Percentiles rank a stretch among this genome's conserved stretches.
Evolutionary conservation across 768 basidiomycete genomes (phyloP).

Genomic region (Agaricus blazei): DNA sequence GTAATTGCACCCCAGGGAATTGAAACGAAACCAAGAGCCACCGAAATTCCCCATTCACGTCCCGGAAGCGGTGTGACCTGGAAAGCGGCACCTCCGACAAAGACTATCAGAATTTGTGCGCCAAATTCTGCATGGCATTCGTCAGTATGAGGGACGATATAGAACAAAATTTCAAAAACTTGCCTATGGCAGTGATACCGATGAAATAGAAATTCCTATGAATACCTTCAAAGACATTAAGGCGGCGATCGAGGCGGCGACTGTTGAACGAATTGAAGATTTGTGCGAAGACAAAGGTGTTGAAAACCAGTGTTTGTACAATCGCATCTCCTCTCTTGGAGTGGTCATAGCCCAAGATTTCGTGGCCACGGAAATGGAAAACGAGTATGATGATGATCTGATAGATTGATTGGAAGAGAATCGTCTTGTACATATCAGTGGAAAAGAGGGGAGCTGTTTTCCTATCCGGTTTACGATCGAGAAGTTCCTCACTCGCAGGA

Average conservation of each 20-base stretch:
- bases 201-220: slow-evolving; percentile 80
- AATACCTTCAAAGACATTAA: slow-evolving; percentile 89
- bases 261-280: slow-evolving; percentile 96
- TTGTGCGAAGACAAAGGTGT: slow-evolving; percentile 96
- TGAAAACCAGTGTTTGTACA: slow-evolving; percentile 90
- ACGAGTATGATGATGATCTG: slow-evolving; percentile 80
- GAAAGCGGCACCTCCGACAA: slow-evolving; percentile 89
- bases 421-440: slow-evolving; percentile 96
- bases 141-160: background rate
- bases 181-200: slow-evolving; percentile 79
- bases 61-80: slow-evolving; percentile 76
- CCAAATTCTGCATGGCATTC: slow-evolving; percentile 59
- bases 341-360: slow-evolving; percentile 60
- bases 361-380: slow-evolving; percentile 80
- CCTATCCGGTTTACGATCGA: slow-evolving; percentile 89
- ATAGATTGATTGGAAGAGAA: slow-evolving; percentile 82
- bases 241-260: slow-evolving; percentile 74
- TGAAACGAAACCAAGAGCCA: slow-evolving; percentile 82
- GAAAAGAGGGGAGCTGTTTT: slow-evolving; percentile 87
- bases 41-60: slow-evolving; percentile 89
- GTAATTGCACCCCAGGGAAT: slow-evolving; percentile 84
- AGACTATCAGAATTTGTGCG: slow-evolving; percentile 84
- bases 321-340: slow-evolving; percentile 34
- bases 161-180: slow-evolving; percentile 16
- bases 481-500: slow-evolving; percentile 74